Evolutionary conservation across 2,329 filamentous ascomycete genomes (phyloP).

Genomic region (Niveomyces coronatus): DNA sequence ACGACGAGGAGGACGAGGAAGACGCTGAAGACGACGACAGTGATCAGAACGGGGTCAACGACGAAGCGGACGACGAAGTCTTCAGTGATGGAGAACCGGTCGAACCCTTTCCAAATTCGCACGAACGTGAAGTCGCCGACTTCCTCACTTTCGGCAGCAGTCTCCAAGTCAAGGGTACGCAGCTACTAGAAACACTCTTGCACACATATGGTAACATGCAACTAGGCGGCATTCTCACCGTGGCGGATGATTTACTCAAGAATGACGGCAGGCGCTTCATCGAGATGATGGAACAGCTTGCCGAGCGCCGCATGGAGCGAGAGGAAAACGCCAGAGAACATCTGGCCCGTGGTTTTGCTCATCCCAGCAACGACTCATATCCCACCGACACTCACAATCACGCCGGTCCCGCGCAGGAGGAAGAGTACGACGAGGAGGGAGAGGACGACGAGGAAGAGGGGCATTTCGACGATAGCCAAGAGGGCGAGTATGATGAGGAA

Average conservation of each 20-base stretch:
- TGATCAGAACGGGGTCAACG: no score
- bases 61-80: slow-evolving; percentile 48
- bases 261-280: slow-evolving; percentile 99
- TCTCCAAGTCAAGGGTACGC: slow-evolving; percentile 77
- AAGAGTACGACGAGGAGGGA: slow-evolving; percentile 60
- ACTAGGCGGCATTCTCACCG: slow-evolving; percentile 91
- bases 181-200: slow-evolving; percentile 34
- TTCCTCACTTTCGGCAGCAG: slow-evolving; percentile 98
- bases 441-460: slow-evolving; percentile 50
- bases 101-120: slow-evolving; percentile 55
- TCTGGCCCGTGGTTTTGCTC: slow-evolving; percentile 48
- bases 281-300: slow-evolving; percentile 99
- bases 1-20: slow-evolving; percentile 43
- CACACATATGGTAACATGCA: slow-evolving; percentile 37
- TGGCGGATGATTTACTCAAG: slow-evolving; percentile 95
- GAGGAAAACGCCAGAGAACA: slow-evolving; percentile 71
- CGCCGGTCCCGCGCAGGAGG: slow-evolving; percentile 66
- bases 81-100: slow-evolving; percentile 56
- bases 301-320: slow-evolving; percentile 91
- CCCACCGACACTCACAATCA: slow-evolving; percentile 57
- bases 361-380: slow-evolving; percentile 53
- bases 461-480: slow-evolving; percentile 48
- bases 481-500: slow-evolving; percentile 61
- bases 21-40: slow-evolving; percentile 41
- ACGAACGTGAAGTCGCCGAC: slow-evolving; percentile 62